Conservation (phyloP, 2,329 filamentous ascomycete species). For the Fusarium compactum region DNA sequence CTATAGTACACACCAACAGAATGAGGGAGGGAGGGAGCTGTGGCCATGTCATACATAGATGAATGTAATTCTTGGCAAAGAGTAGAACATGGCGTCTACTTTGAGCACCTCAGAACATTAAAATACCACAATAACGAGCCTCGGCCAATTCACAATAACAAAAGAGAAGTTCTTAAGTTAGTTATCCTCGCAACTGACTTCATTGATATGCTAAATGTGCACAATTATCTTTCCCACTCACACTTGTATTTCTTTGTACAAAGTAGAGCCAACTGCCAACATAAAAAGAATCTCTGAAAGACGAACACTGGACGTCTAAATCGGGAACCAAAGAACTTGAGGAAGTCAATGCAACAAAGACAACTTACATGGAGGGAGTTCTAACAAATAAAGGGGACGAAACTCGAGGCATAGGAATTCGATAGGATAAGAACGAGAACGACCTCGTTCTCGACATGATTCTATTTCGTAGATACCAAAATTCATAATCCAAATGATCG, state of each 20-base stretch:
- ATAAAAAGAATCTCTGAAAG: constrained; percentile 7
- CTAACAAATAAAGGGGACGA: constrained; percentile 19
- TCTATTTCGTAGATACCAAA: not conserved
- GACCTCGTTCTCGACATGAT: not conserved
- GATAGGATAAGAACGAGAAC: constrained; percentile 18
- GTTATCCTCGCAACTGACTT: not conserved
- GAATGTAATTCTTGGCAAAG: constrained; percentile 21
- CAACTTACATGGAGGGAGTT: constrained; percentile 2
- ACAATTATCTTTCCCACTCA: not conserved
- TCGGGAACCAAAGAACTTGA: constrained; percentile 8
- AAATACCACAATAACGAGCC: not conserved
- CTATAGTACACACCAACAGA: not conserved
- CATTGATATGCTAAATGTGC: not conserved
- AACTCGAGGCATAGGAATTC: not conserved
- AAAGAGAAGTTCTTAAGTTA: not conserved
- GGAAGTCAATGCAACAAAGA: constrained; percentile 20
- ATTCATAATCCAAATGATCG: not conserved
- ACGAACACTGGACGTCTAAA: constrained; percentile 11
- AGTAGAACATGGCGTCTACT: not conserved
- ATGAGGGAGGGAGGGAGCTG: not conserved
- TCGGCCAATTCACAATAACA: constrained; percentile 2
- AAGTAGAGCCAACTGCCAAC: not conserved
- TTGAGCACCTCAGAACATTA: not conserved
- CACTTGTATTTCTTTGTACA: constrained; percentile 22
- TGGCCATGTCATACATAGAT: not conserved